Conservation (phyloP, 345 rosid species). For the Balakata baccata region DNA sequence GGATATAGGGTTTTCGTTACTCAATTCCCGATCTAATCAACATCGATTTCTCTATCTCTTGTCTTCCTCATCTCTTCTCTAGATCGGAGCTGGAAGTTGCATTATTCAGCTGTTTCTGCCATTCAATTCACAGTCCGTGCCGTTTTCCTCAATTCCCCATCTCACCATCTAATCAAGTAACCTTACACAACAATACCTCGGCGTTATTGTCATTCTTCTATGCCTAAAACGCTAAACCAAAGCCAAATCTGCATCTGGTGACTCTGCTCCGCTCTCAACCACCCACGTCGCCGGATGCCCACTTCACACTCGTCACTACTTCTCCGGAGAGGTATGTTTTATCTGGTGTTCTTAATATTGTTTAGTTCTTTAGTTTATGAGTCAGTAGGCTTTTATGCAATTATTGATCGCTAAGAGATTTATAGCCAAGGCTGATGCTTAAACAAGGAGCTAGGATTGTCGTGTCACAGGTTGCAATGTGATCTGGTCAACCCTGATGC, state of each 20-base stretch:
- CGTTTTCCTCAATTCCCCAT: neutral
- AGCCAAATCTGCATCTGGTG: no score
- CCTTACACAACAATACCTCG: no score
- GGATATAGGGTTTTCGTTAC: no score
- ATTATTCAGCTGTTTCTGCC: neutral
- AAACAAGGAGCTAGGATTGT: constrained; percentile 84
- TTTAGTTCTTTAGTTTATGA: no score
- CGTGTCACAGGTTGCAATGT: constrained; percentile 74
- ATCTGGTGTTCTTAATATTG: no score
- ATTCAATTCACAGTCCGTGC: neutral
- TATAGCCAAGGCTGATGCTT: constrained; percentile 74
- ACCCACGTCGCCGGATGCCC: no score
- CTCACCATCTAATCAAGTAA: neutral
- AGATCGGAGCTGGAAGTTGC: neutral
- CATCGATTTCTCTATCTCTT: neutral
- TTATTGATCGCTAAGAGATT: constrained; percentile 61
- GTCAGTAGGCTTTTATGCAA: no score
- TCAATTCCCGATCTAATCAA: neutral
- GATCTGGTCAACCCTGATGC: constrained; percentile 73
- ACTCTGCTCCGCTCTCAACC: no score
- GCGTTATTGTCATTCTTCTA: no score
- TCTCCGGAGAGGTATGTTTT: no score
- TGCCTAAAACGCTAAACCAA: no score
- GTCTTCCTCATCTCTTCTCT: neutral
- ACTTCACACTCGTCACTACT: no score